Percentiles rank a stretch among this genome's conserved stretches.
Conservation (phyloP, 1,284 basidiomycete genomes). For the Inonotus obliquus region DNA sequence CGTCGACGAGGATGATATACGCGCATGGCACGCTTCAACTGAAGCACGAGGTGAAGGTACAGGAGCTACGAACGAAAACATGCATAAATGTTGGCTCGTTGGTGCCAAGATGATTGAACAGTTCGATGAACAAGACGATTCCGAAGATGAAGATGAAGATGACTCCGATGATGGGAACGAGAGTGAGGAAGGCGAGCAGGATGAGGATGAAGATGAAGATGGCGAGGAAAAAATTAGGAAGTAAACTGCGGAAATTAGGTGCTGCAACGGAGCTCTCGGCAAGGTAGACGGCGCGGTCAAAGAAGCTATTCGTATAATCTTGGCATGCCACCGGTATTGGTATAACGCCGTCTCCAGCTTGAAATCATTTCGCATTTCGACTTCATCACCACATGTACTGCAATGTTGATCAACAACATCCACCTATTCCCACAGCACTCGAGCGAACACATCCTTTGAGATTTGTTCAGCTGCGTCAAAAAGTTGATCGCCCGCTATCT, state of each 20-base stretch:
- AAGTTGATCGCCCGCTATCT: background rate
- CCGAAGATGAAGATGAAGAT: conserved; percentile 23
- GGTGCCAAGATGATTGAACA: conserved; percentile 71
- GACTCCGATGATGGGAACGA: conserved; percentile 1
- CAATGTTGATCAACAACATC: background rate
- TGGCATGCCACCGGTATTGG: background rate
- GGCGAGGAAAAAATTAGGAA: too few relatives aligned
- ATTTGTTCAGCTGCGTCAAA: background rate
- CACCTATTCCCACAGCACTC: background rate
- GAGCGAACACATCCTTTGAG: background rate
- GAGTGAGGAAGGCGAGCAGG: background rate
- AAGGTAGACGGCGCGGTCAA: background rate
- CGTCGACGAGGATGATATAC: conserved; percentile 76
- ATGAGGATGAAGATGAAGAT: background rate
- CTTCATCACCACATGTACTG: background rate
- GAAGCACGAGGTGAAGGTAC: conserved; percentile 36
- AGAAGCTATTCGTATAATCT: background rate
- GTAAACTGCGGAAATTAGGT: background rate
- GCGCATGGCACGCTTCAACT: conserved; percentile 58
- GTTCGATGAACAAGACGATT: conserved; percentile 59
- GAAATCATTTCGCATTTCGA: too few relatives aligned
- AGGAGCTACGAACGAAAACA: conserved; percentile 42
- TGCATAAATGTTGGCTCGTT: conserved; percentile 67
- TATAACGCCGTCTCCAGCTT: background rate
- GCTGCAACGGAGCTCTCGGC: background rate